Conservation (phyloP, 495 filamentous ascomycete species). For the Glarea lozoyensis region DNA sequence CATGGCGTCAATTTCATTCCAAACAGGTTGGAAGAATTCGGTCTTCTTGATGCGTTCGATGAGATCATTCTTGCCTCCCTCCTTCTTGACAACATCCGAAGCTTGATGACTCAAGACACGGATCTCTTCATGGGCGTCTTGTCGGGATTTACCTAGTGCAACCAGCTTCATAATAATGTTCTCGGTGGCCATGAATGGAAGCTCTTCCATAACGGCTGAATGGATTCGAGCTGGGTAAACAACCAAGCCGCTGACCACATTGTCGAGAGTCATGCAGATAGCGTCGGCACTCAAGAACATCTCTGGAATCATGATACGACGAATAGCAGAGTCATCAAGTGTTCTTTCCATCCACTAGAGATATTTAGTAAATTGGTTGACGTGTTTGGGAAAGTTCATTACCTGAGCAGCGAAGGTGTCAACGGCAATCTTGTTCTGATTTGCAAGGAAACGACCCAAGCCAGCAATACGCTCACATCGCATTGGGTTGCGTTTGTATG, state of each 20-base stretch:
- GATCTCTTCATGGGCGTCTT: constrained; percentile 91
- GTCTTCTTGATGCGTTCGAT: constrained; percentile 67
- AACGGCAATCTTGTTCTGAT: constrained; percentile 56
- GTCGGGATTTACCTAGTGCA: constrained; percentile 63
- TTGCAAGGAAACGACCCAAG: constrained; percentile 61
- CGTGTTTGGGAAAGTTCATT: no score
- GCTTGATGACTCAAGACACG: constrained; percentile 85
- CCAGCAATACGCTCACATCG: constrained; percentile 75
- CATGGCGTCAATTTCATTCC: constrained; percentile 63
- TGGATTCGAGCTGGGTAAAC: constrained; percentile 77
- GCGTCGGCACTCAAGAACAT: constrained; percentile 78
- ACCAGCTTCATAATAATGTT: constrained; percentile 85
- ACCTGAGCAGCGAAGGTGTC: constrained; percentile 76
- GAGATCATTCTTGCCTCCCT: constrained; percentile 76
- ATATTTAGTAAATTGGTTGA: no score
- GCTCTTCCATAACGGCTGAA: constrained; percentile 60
- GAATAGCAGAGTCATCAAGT: constrained; percentile 27
- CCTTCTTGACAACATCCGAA: constrained; percentile 65
- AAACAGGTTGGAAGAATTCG: constrained; percentile 77
- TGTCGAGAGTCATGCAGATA: constrained; percentile 70
- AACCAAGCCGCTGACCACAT: constrained; percentile 69
- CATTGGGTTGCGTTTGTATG: constrained; percentile 92
- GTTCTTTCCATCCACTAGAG: constrained; percentile 75
- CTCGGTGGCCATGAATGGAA: constrained; percentile 86
- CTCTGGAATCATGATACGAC: constrained; percentile 57